phyloP scores from a whole-genome alignment of 139 green algal genomes.

The Picochlorum sp. region DNA sequence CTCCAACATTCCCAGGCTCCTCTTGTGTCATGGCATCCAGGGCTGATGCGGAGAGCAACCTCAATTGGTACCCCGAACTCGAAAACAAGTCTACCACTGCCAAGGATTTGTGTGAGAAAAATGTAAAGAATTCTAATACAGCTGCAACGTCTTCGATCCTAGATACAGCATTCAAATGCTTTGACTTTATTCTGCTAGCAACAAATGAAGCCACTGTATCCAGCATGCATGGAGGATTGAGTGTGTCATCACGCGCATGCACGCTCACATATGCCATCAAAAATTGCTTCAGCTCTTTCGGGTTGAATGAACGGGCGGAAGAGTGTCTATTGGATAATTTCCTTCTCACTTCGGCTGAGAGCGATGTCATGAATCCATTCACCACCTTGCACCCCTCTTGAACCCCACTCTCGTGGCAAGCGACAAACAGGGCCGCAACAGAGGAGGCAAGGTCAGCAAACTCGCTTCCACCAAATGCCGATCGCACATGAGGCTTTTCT shows the following conservation, averaged over 20 bases:
- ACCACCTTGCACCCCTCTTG: not conserved
- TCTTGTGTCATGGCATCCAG: not conserved
- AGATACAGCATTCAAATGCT: conserved; percentile 34
- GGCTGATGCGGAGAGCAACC: not conserved
- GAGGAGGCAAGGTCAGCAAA: conserved; percentile 19
- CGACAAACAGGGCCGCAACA: conserved; percentile 8
- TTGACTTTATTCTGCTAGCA: conserved; percentile 24
- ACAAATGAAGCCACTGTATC: conserved; percentile 29
- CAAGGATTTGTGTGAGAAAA: conserved; percentile 25
- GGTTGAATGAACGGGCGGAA: conserved; percentile 13
- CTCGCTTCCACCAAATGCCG: conserved; percentile 6
- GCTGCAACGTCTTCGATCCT: conserved; percentile 16
- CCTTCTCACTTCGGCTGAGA: conserved; percentile 32
- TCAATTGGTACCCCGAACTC: conserved; percentile 28
- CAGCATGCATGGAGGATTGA: conserved; percentile 17
- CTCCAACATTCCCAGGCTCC: not conserved
- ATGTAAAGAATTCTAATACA: conserved; percentile 30
- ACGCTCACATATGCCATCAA: conserved; percentile 9
- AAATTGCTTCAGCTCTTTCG: conserved; percentile 34
- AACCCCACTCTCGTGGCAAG: not conserved
- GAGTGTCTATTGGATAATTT: conserved; percentile 37
- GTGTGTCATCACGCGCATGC: not conserved
- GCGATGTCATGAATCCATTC: conserved; percentile 11
- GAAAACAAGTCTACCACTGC: conserved; percentile 36
- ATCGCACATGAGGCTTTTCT: conserved; percentile 13